A percentile compares a stretch with the other conserved stretches of the same genome.
Conservation (phyloP, 2,329 filamentous ascomycete species). For the Sclerotinia nivalis region DNA sequence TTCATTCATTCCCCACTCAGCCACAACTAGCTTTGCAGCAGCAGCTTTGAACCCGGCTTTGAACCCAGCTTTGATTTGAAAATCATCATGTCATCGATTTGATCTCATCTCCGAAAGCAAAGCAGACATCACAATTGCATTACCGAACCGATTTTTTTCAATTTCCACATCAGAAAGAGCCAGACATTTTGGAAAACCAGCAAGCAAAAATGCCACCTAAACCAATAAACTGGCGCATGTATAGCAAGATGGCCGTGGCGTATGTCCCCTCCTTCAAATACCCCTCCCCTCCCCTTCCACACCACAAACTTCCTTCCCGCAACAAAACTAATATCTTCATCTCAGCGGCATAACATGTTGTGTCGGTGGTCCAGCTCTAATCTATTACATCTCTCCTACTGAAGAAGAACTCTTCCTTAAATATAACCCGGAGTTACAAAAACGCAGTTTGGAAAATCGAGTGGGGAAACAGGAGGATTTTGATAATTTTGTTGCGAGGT, state of each 20-base stretch:
- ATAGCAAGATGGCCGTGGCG: conserved; percentile 70
- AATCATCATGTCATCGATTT: conserved; percentile 23
- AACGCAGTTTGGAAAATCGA: conserved; percentile 77
- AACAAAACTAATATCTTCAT: conserved; percentile 24
- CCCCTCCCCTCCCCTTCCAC: conserved; percentile 7
- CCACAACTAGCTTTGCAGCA: conserved; percentile 6
- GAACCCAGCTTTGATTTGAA: background rate
- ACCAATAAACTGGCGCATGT: conserved; percentile 56
- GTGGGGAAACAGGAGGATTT: conserved; percentile 80
- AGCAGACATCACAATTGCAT: conserved; percentile 14
- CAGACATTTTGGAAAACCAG: background rate
- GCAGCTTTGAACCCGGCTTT: background rate
- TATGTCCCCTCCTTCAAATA: conserved; percentile 47
- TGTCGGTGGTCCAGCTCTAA: conserved; percentile 82
- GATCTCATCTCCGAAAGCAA: background rate
- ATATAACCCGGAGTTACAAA: conserved; percentile 95
- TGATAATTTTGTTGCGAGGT: conserved; percentile 76
- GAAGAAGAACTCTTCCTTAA: conserved; percentile 90
- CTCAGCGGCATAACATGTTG: conserved; percentile 68
- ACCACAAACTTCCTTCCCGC: background rate
- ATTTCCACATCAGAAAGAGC: background rate
- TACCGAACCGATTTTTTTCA: background rate
- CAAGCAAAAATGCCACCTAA: conserved; percentile 47
- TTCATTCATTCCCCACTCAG: background rate
- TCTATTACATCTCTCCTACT: conserved; percentile 76